These are phyloP conservation scores for Puccinia polysora DNA, from an alignment of 1,284 basidiomycete genomes.

Conservation along the genomic window DNA sequence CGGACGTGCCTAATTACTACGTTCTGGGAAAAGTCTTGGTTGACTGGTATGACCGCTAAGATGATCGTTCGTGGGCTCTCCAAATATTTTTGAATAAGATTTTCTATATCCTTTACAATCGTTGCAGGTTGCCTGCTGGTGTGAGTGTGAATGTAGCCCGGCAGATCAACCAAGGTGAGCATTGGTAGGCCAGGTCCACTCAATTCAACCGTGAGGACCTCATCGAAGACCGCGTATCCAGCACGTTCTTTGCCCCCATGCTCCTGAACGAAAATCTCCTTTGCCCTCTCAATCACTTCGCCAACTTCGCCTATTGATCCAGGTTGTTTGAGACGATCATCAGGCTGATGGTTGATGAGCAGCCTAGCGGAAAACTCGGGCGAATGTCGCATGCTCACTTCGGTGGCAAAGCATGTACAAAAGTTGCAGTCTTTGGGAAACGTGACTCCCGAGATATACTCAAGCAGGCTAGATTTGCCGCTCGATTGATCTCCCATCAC, in stretches of 20 bases:
- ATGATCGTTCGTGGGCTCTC: constrained; percentile 88
- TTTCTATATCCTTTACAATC: constrained; percentile 84
- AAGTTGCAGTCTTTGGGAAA: constrained; percentile 99
- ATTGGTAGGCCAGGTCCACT: constrained; percentile 85
- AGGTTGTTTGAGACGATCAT: constrained; percentile 59
- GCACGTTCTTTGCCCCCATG: constrained; percentile 82
- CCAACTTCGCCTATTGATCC: constrained; percentile 55
- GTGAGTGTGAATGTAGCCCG: constrained; percentile 91
- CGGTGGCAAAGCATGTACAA: constrained; percentile 96
- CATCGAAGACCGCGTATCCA: constrained; percentile 77
- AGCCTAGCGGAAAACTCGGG: not conserved
- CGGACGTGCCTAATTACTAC: constrained; percentile 86
- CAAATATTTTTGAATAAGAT: constrained; percentile 90
- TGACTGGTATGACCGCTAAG: constrained; percentile 92
- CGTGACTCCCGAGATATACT: constrained; percentile 94
- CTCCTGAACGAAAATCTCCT: constrained; percentile 74
- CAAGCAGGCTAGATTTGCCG: constrained; percentile 92
- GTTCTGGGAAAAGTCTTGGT: constrained; percentile 96
- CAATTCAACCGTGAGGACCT: constrained; percentile 89
- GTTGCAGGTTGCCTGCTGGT: constrained; percentile 92
- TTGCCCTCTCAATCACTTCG: constrained; percentile 80
- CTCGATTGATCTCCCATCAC: constrained; percentile 97
- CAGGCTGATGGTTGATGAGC: not conserved
- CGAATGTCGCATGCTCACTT: constrained; percentile 83
- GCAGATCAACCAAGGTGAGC: constrained; percentile 91